Percentiles rank a stretch among this genome's conserved stretches.
Conservation (phyloP, 345 rosid species). For the Eucalyptus marginata region DNA sequence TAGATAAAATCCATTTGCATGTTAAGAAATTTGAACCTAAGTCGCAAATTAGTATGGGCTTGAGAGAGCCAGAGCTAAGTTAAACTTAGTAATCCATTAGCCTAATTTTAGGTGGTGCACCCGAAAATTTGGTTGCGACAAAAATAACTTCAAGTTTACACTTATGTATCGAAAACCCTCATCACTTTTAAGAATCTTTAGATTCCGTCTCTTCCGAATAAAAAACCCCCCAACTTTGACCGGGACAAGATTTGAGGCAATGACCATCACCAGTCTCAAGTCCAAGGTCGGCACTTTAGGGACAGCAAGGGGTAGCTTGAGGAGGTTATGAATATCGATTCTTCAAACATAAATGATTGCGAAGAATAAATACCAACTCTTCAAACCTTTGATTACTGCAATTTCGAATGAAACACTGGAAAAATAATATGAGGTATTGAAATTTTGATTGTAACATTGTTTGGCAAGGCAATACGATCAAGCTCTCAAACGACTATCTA, state of each 20-base stretch:
- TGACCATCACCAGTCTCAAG: not conserved
- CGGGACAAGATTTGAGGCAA: not conserved
- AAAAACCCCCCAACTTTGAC: not conserved
- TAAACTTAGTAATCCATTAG: too few relatives aligned
- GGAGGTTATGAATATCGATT: not conserved
- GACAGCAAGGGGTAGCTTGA: not conserved
- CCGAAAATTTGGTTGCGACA: too few relatives aligned
- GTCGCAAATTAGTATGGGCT: too few relatives aligned
- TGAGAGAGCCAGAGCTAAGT: too few relatives aligned
- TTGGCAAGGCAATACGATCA: not conserved
- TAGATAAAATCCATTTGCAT: too few relatives aligned
- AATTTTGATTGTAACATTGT: not conserved
- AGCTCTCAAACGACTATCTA: not conserved
- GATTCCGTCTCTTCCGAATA: not conserved
- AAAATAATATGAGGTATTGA: not conserved
- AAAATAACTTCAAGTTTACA: not conserved
- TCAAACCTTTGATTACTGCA: not conserved
- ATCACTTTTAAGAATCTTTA: not conserved
- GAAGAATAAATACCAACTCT: not conserved
- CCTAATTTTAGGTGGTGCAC: too few relatives aligned
- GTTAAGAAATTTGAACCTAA: too few relatives aligned
- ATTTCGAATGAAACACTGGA: not conserved
- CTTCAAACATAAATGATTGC: not conserved
- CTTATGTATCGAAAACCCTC: not conserved
- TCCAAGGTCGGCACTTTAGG: not conserved